phyloP scores from a whole-genome alignment of 73 alveolate species.

The Tetrahymena elliotti region DNA sequence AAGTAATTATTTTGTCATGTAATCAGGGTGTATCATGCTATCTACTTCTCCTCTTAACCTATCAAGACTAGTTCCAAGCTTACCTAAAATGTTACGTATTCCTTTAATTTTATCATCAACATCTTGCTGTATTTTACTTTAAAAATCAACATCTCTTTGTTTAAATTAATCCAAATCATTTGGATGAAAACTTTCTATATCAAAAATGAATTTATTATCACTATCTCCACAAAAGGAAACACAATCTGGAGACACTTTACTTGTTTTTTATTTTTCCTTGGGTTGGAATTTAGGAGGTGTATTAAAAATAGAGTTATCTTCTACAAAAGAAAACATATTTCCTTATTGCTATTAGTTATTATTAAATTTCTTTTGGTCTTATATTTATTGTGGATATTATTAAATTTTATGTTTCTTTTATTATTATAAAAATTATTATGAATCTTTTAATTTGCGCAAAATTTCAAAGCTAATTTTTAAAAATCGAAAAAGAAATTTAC shows the following conservation, averaged over 20 bases:
- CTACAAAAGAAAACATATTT: neutral
- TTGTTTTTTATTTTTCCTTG: neutral
- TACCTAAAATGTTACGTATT: neutral
- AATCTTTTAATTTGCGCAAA: neutral
- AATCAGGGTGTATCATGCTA: neutral
- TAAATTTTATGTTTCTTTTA: neutral
- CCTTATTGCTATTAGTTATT: neutral
- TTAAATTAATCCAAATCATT: neutral
- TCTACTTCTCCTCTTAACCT: neutral
- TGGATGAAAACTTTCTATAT: neutral
- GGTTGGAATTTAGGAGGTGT: neutral
- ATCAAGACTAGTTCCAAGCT: neutral
- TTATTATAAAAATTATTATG: neutral
- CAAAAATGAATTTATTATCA: neutral
- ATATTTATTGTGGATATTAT: neutral
- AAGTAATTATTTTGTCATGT: neutral
- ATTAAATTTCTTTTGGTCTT: neutral
- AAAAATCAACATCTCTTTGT: neutral
- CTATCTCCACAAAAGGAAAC: neutral
- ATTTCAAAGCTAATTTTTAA: neutral
- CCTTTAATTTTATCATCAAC: neutral
- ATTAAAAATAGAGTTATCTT: neutral
- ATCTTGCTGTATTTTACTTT: neutral
- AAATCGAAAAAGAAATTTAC: neutral
- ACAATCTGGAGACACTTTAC: neutral